Evolutionary conservation across 768 basidiomycete genomes (phyloP).

Genomic region (Suillus hirtellus): DNA sequence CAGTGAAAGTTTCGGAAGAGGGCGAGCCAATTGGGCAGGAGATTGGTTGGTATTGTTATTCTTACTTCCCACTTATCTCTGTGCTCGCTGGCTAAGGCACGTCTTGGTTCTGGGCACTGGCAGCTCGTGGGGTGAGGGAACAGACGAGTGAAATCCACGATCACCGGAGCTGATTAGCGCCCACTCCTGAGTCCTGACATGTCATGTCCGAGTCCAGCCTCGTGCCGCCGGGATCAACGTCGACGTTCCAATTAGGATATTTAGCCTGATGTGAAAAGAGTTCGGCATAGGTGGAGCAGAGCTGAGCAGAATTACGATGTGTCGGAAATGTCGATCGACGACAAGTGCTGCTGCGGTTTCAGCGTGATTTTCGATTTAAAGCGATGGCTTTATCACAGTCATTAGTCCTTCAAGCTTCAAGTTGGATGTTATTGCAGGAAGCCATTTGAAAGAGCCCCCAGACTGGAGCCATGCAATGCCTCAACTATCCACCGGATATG

Average conservation of each 20-base stretch:
- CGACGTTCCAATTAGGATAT: neutral
- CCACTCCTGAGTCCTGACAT: neutral
- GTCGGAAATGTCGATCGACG: neutral
- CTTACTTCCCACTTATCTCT: neutral
- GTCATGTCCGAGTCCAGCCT: neutral
- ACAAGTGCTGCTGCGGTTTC: neutral
- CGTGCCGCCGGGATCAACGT: neutral
- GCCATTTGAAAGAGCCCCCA: neutral
- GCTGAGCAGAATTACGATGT: neutral
- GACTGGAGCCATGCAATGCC: neutral
- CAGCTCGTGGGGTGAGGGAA: neutral
- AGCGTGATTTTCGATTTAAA: too few relatives aligned
- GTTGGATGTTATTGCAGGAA: too few relatives aligned
- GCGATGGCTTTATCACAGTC: neutral
- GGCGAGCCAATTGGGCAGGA: neutral
- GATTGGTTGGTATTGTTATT: neutral
- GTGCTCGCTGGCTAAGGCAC: neutral
- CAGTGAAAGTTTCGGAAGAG: neutral
- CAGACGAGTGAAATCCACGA: neutral
- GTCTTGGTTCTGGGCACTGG: neutral
- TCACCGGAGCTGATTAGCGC: neutral
- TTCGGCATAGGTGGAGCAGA: neutral
- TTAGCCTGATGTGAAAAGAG: neutral
- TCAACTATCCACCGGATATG: neutral
- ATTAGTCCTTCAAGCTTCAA: neutral